A percentile compares a stretch with the other conserved stretches of the same genome.
Evolutionary conservation across 140 eudicot genomes (phyloP).

Genomic region (Flaveria floridana): DNA sequence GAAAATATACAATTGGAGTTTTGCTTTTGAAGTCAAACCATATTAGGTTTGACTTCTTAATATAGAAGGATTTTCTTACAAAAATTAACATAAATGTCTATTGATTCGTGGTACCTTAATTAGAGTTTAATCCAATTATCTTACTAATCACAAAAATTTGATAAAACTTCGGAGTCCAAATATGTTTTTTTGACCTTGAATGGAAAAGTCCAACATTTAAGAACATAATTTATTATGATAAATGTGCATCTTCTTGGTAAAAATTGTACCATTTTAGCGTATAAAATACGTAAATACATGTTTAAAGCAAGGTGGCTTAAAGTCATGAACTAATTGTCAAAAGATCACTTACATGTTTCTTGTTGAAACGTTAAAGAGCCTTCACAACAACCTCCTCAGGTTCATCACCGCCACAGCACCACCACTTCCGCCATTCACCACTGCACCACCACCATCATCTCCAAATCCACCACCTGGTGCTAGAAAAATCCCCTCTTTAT

Average conservation of each 20-base stretch:
- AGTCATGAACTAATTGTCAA: background rate
- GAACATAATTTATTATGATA: background rate
- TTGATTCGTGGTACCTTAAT: no score
- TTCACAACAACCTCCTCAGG: background rate
- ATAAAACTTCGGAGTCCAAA: no score
- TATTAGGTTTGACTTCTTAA: no score
- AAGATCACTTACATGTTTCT: slow-evolving; percentile 44
- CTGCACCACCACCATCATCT: slow-evolving; percentile 1
- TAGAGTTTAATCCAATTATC: no score
- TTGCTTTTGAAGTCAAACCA: no score
- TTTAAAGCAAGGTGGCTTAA: background rate
- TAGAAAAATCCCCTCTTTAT: slow-evolving; percentile 34
- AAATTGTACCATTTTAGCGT: background rate
- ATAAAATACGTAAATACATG: background rate
- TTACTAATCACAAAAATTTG: no score
- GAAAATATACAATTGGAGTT: no score
- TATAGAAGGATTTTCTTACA: no score
- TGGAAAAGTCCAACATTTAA: background rate
- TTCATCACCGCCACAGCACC: background rate
- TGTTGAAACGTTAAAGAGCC: background rate
- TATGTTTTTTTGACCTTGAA: no score
- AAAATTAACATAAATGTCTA: no score
- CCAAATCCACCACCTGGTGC: slow-evolving; percentile 35
- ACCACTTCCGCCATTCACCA: slow-evolving; percentile 25
- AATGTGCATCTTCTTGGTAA: no score